These are phyloP conservation scores for Geotrichum phurueaensis DNA, from an alignment of 1,139 yeast genomes.

Conservation along the genomic window DNA sequence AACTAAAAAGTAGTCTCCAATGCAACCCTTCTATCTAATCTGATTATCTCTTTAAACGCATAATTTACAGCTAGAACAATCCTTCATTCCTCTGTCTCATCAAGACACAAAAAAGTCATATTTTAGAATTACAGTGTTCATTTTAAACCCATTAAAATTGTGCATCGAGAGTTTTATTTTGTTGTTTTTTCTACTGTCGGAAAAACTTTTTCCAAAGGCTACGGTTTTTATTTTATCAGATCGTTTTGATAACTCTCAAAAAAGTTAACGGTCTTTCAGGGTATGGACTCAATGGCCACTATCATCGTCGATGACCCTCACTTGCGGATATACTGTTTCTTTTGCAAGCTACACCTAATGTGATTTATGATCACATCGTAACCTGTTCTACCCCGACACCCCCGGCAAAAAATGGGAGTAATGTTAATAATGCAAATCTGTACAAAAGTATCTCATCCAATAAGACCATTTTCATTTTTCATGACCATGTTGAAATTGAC, in stretches of 20 bases:
- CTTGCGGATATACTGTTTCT: background rate
- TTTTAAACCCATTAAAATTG: too few relatives aligned
- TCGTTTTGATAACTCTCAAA: too few relatives aligned
- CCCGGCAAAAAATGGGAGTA: too few relatives aligned
- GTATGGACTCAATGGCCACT: background rate
- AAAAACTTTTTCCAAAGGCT: background rate
- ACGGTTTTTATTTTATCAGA: background rate
- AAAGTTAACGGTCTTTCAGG: background rate
- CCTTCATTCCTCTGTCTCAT: too few relatives aligned
- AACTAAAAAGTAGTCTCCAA: too few relatives aligned
- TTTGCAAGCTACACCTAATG: background rate
- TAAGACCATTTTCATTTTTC: background rate
- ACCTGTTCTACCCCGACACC: background rate
- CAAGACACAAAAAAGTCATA: background rate
- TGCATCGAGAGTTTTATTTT: too few relatives aligned
- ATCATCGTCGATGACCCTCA: background rate
- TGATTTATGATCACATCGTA: background rate
- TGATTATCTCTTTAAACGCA: background rate
- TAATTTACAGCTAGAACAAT: background rate
- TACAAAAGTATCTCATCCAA: background rate
- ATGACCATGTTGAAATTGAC: background rate
- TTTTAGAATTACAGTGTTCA: too few relatives aligned
- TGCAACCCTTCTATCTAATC: background rate
- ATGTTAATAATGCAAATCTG: too few relatives aligned
- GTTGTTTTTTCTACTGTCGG: background rate